Percentiles rank a stretch among this genome's conserved stretches.
These are phyloP conservation scores for Potentilla sterilis DNA, from an alignment of 306 rosid species.

Conservation along the genomic window DNA sequence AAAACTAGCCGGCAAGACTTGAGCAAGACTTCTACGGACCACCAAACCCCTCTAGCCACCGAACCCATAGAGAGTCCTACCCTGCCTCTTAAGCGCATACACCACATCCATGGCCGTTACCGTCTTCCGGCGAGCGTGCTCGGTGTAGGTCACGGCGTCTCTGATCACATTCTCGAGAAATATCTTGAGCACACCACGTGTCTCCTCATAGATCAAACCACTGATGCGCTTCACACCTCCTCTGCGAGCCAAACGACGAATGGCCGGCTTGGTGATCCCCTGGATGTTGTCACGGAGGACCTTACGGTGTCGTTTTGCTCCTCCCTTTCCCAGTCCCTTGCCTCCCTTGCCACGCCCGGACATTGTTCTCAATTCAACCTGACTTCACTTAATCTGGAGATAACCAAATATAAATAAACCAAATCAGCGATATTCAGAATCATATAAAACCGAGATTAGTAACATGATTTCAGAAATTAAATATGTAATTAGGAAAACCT, in stretches of 20 bases:
- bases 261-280: slow-evolving; percentile 42
- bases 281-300: slow-evolving; percentile 38
- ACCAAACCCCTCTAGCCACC: not conserved
- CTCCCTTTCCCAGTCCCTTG: slow-evolving; percentile 40
- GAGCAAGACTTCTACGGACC: too few relatives aligned
- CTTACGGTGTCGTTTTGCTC: slow-evolving; percentile 39
- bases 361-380: slow-evolving; percentile 6
- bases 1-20: too few relatives aligned
- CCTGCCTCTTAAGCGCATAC: slow-evolving; percentile 37
- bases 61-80: slow-evolving; percentile 24
- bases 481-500: too few relatives aligned
- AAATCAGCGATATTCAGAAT: not conserved
- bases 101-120: slow-evolving; percentile 43
- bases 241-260: slow-evolving; percentile 31
- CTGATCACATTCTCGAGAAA: slow-evolving; percentile 36
- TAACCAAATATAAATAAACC: not conserved
- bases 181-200: slow-evolving; percentile 33
- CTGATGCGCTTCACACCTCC: slow-evolving; percentile 41
- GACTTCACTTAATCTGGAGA: not conserved
- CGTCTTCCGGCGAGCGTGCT: slow-evolving; percentile 32
- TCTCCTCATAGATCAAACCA: slow-evolving; percentile 36
- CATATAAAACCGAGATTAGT: not conserved
- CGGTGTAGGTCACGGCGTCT: slow-evolving; percentile 29
- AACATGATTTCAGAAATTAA: too few relatives aligned
- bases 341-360: slow-evolving; percentile 45